Conservation (phyloP, 148 eudicot species). For the Fagopyrum esculentum region DNA sequence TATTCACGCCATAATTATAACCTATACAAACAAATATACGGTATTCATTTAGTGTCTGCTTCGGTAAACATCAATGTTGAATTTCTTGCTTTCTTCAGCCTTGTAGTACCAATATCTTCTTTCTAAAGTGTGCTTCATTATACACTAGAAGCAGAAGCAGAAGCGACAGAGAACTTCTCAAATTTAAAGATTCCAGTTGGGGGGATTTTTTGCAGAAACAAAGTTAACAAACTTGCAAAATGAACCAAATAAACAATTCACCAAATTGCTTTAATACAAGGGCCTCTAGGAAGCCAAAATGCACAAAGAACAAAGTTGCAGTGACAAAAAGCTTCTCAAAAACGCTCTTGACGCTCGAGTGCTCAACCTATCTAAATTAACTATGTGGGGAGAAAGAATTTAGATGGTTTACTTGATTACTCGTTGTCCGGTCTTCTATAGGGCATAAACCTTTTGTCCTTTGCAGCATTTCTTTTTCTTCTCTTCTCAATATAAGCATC, state of each 20-base stretch:
- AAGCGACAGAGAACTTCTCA: too few relatives aligned
- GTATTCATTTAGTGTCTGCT: not conserved
- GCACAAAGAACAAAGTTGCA: not conserved
- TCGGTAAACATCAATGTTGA: not conserved
- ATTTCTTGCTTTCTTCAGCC: not conserved
- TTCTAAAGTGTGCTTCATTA: not conserved
- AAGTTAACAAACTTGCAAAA: not conserved
- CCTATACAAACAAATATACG: too few relatives aligned
- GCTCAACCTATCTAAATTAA: not conserved
- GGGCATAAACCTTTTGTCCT: conserved; percentile 80
- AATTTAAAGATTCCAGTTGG: not conserved
- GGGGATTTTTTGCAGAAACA: not conserved
- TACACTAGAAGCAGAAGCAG: not conserved
- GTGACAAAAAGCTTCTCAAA: not conserved
- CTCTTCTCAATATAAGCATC: conserved; percentile 65
- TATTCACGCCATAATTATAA: too few relatives aligned
- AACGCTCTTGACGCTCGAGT: not conserved
- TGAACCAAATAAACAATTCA: not conserved
- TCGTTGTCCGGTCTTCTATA: conserved; percentile 47
- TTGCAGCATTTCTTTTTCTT: conserved; percentile 69
- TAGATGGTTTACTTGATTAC: conserved; percentile 1
- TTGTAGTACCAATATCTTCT: not conserved
- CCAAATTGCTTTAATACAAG: not conserved
- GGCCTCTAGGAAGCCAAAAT: not conserved
- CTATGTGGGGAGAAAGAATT: not conserved